Evolutionary conservation across 2,329 filamentous ascomycete species (phyloP), one percentile per base, ranked within the genome.

Genomic region (Macrophomina tecta): DNA sequence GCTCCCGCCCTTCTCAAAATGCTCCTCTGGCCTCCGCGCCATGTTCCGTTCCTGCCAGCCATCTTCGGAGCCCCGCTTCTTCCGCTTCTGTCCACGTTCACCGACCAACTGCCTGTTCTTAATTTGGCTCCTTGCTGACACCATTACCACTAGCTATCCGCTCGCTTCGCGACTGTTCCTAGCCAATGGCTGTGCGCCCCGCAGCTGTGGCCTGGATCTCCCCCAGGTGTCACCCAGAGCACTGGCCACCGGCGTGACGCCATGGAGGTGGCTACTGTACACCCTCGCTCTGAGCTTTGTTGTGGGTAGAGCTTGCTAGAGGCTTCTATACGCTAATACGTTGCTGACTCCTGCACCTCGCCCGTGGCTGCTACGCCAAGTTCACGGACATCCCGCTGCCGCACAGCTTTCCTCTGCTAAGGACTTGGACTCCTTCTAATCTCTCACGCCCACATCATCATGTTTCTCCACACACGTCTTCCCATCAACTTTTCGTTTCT

Each of bases 371-470:
- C n/a, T 16, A 45, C 42, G 40, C 56, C 52, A 34, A 48, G 45
- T 9, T 7, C 32, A 1, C 30, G 16, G 14, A n/a, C 7, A 12
- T 23, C 30, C 58, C 58, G 34, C n/a, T 62, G 16, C 16, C 6
- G 32, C 6, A 18, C 5, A n/a, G 16, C 6, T 23, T 34, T 38
- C 32, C 34, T n/a, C 8, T 49, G 42, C 45, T 42, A 28, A 32
- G 40, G n/a, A 14, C 28, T 45, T 23, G 12, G 4, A 5, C 9
- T n/a, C 32, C 36, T 62, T 62, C 58, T 62, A 62, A 62, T 62
- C 55, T 62, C 58, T 62, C 30, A 62, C 58, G 40, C 23, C 55
- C 52, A 46, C 40, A 16, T 49, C 30, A 49, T 48, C 58, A 62
- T 62, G 58, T 36, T 49, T 62, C 58, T 49, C 58, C 58, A 49